Evolutionary conservation across 768 basidiomycete genomes (phyloP).

Genomic region (Boletellus emodensis): DNA sequence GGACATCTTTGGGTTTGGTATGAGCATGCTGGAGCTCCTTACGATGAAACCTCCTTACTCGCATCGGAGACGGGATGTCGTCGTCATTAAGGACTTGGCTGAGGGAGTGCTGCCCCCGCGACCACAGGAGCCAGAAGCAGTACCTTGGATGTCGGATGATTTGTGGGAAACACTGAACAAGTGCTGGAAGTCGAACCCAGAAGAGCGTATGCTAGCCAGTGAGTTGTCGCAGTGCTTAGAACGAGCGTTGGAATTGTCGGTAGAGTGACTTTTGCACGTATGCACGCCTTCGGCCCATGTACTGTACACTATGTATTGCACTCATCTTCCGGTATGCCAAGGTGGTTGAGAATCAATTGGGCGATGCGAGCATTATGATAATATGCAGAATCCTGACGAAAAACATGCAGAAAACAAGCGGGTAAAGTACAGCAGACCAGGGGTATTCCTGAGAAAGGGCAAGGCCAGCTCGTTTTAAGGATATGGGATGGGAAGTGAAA

Average conservation of each 20-base stretch:
- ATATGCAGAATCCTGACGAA: conserved; percentile 34
- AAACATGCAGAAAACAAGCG: conserved; percentile 31
- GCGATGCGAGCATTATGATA: conserved; percentile 38
- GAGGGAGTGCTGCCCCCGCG: conserved; percentile 39
- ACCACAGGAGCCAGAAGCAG: conserved; percentile 35
- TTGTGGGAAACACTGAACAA: conserved; percentile 44
- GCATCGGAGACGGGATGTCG: conserved; percentile 45
- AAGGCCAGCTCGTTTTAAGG: conserved; percentile 36
- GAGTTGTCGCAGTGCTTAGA: conserved; percentile 27
- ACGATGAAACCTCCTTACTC: conserved; percentile 50
- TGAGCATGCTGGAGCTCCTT: conserved; percentile 57
- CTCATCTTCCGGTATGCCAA: background rate
- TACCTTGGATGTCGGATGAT: conserved; percentile 41
- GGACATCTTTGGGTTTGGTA: conserved; percentile 57
- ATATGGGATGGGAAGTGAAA: conserved; percentile 8
- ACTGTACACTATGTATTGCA: conserved; percentile 5
- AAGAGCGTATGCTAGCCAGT: conserved; percentile 39
- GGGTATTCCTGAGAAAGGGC: conserved; percentile 33
- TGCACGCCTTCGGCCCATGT: too few relatives aligned
- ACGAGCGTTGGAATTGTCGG: conserved; percentile 1
- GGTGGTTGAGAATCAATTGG: conserved; percentile 16
- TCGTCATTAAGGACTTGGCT: conserved; percentile 46
- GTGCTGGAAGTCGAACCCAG: conserved; percentile 44
- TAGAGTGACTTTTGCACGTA: background rate
- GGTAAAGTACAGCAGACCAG: conserved; percentile 42